Conservation (phyloP, 768 basidiomycete genomes). For the Leccinum disarticulatum region DNA sequence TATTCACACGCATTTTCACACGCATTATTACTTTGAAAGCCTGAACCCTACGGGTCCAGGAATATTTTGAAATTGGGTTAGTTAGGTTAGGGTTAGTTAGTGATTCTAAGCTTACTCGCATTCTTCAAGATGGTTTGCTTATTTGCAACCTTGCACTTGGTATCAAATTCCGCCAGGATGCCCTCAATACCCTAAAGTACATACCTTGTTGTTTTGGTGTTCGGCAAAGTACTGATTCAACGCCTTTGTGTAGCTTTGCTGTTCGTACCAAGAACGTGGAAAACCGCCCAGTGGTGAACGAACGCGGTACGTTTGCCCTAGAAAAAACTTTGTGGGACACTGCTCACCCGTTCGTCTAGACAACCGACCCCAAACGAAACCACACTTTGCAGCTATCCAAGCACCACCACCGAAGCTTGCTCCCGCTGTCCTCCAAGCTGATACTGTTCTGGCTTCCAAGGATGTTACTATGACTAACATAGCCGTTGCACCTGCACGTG, state of each 20-base stretch:
- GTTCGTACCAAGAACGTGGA: slow-evolving; percentile 84
- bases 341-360: slow-evolving; percentile 37
- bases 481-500: slow-evolving; percentile 9
- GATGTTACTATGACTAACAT: slow-evolving; percentile 8
- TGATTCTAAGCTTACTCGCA: slow-evolving; percentile 84
- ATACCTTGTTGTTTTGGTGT: slow-evolving; percentile 17
- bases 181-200: slow-evolving; percentile 88
- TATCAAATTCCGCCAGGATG: slow-evolving; percentile 78
- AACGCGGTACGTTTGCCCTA: slow-evolving; percentile 54
- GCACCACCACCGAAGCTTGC: slow-evolving; percentile 46
- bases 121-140: slow-evolving; percentile 85
- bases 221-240: neutral
- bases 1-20: too few species aligned
- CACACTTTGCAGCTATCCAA: slow-evolving; percentile 64
- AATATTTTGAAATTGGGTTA: too few species aligned
- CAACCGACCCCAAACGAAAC: slow-evolving; percentile 55
- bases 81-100: too few species aligned
- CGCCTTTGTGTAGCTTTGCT: slow-evolving; percentile 64
- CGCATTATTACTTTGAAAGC: too few species aligned
- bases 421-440: slow-evolving; percentile 45
- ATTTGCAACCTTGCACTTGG: slow-evolving; percentile 90
- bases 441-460: slow-evolving; percentile 30
- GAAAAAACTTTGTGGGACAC: neutral
- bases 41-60: too few species aligned
- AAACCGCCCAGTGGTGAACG: slow-evolving; percentile 77